Evolutionary conservation across 768 basidiomycete genomes (phyloP).

Genomic region (Rhizopogon salebrosus): DNA sequence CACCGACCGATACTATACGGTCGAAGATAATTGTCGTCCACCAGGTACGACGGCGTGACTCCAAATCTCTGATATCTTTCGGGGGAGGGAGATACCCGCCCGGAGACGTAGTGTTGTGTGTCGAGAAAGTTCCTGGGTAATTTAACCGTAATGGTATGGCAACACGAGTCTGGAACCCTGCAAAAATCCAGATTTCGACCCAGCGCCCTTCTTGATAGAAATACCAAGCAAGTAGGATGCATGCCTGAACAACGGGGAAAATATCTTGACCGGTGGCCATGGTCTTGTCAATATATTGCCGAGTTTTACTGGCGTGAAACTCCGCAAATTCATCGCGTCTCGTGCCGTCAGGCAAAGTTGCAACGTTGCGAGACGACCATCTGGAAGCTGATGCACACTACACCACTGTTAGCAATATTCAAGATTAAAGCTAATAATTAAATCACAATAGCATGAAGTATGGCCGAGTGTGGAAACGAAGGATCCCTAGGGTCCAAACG

Average conservation of each 20-base stretch:
- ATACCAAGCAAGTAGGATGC: slow-evolving; percentile 83
- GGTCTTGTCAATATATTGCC: slow-evolving; percentile 81
- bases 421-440: not conserved
- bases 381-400: slow-evolving; percentile 82
- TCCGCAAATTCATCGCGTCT: slow-evolving; percentile 84
- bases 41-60: slow-evolving; percentile 79
- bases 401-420: slow-evolving; percentile 6
- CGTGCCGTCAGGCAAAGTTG: slow-evolving; percentile 66
- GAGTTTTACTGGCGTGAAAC: slow-evolving; percentile 82
- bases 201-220: slow-evolving; percentile 86
- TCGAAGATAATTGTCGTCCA: slow-evolving; percentile 91
- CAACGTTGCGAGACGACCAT: slow-evolving; percentile 69
- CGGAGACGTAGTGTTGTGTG: slow-evolving; percentile 60
- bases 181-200: slow-evolving; percentile 92
- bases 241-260: slow-evolving; percentile 83
- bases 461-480: slow-evolving; percentile 82
- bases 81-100: slow-evolving; percentile 80
- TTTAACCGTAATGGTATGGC: slow-evolving; percentile 79
- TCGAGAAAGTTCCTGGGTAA: slow-evolving; percentile 79
- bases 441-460: slow-evolving; percentile 85
- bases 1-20: slow-evolving; percentile 74
- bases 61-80: slow-evolving; percentile 68
- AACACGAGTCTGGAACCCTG: slow-evolving; percentile 78
- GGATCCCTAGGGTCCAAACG: slow-evolving; percentile 75
- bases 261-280: slow-evolving; percentile 89